These are phyloP conservation scores for Anisodus tanguticus DNA, from an alignment of 257 asterid genomes.

Conservation along the genomic window DNA sequence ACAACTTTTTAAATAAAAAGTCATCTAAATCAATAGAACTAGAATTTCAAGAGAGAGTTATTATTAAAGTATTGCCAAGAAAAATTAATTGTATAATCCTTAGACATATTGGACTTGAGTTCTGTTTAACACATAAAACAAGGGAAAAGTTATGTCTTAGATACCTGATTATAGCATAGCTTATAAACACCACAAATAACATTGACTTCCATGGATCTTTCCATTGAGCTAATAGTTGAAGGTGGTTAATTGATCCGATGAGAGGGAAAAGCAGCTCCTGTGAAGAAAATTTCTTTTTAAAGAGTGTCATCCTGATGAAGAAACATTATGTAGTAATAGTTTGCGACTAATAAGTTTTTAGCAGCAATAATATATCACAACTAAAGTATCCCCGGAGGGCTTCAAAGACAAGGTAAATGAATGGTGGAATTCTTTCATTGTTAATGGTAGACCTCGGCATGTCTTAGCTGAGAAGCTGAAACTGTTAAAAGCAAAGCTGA, in stretches of 20 bases:
- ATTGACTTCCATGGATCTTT: constrained; percentile 72
- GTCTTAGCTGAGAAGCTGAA: too few species aligned
- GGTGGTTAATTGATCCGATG: constrained; percentile 45
- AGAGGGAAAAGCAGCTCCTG: constrained; percentile 86
- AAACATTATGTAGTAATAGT: not conserved
- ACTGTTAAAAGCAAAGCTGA: too few species aligned
- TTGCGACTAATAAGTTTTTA: not conserved
- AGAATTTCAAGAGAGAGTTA: not conserved
- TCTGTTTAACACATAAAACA: not conserved
- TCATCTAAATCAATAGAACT: constrained; percentile 8
- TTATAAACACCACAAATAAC: constrained; percentile 55
- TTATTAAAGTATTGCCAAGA: not conserved
- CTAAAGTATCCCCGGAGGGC: not conserved
- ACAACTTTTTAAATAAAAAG: not conserved
- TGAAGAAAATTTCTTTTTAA: constrained; percentile 29
- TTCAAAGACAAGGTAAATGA: not conserved
- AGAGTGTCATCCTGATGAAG: constrained; percentile 30
- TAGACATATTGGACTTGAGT: constrained; percentile 17
- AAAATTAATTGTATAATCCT: constrained; percentile 11
- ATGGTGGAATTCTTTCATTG: too few species aligned
- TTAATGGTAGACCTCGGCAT: too few species aligned
- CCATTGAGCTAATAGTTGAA: constrained; percentile 76
- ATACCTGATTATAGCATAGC: constrained; percentile 68
- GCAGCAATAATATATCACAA: constrained; percentile 8
- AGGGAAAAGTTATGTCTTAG: constrained; percentile 24